These are phyloP conservation scores for Abrus precatorius DNA, from an alignment of 306 rosid genomes.

Conservation along the genomic window DNA sequence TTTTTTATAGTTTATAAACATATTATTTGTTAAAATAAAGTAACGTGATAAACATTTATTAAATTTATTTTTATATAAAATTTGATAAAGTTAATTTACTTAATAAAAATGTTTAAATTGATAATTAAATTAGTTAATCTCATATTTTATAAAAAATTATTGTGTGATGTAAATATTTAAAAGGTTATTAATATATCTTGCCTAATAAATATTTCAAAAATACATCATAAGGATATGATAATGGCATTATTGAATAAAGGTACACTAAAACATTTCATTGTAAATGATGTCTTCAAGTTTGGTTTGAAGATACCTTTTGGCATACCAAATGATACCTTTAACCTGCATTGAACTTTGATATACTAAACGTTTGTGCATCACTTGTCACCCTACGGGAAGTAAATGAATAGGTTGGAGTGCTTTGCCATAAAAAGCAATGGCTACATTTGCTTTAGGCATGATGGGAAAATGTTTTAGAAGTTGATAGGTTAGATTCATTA, in stretches of 20 bases:
- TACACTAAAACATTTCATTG: background rate
- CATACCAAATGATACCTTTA: conserved; percentile 23
- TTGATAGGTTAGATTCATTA: conserved; percentile 24
- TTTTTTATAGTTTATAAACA: no score
- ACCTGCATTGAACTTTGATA: conserved; percentile 6
- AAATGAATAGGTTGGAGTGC: background rate
- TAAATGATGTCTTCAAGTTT: conserved; percentile 19
- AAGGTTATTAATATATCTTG: no score
- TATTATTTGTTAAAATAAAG: no score
- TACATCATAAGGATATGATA: background rate
- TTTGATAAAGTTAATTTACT: no score
- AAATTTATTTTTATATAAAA: no score
- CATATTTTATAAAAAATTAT: no score
- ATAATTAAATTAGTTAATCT: no score
- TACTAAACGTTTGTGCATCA: background rate
- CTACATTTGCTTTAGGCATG: conserved; percentile 21
- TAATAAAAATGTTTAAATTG: no score
- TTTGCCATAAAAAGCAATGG: conserved; percentile 22
- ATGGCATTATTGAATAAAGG: conserved; percentile 34
- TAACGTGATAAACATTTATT: no score
- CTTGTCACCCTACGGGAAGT: conserved; percentile 28
- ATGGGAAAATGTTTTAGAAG: conserved; percentile 13
- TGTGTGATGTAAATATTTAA: no score
- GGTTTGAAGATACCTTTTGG: background rate
- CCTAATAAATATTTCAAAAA: background rate